phyloP scores from a whole-genome alignment of 2,329 filamentous ascomycete species.

The Monosporascus sp. region DNA sequence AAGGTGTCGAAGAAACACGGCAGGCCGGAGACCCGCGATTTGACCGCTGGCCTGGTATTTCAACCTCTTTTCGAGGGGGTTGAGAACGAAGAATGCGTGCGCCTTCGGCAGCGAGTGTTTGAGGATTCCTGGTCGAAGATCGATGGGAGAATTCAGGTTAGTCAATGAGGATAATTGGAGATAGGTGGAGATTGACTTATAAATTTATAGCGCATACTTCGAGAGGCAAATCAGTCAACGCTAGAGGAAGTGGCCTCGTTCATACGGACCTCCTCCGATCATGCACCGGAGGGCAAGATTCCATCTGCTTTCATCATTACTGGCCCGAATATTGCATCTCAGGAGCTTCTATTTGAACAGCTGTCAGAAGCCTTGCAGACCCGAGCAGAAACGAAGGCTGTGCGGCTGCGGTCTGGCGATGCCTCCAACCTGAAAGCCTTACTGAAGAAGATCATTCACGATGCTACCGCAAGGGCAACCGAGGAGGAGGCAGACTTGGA shows the following conservation, averaged over 20 bases:
- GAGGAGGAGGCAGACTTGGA: conserved; percentile 53
- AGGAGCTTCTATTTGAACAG: conserved; percentile 69
- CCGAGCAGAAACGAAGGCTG: conserved; percentile 50
- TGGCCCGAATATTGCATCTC: conserved; percentile 73
- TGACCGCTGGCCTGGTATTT: conserved; percentile 30
- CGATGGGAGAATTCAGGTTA: conserved; percentile 58
- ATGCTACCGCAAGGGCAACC: conserved; percentile 45
- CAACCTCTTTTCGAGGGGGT: conserved; percentile 49
- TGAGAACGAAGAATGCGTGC: conserved; percentile 45
- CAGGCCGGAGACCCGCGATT: conserved; percentile 10
- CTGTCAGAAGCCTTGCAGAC: conserved; percentile 52
- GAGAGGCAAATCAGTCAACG: conserved; percentile 57
- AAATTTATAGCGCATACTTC: conserved; percentile 44
- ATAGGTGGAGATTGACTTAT: not conserved
- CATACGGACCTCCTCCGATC: conserved; percentile 34
- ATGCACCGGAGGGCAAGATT: conserved; percentile 42
- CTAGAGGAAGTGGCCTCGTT: conserved; percentile 55
- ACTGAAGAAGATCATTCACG: conserved; percentile 68
- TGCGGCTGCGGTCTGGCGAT: conserved; percentile 65
- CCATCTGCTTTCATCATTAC: conserved; percentile 70
- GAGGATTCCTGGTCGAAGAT: conserved; percentile 60
- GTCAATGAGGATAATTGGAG: conserved; percentile 7
- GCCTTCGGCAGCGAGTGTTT: conserved; percentile 56
- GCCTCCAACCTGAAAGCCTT: conserved; percentile 68
- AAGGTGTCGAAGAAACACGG: conserved; percentile 42